Conservation (phyloP, 169 alveolate genomes). For the Perkinsus chesapeaki region DNA sequence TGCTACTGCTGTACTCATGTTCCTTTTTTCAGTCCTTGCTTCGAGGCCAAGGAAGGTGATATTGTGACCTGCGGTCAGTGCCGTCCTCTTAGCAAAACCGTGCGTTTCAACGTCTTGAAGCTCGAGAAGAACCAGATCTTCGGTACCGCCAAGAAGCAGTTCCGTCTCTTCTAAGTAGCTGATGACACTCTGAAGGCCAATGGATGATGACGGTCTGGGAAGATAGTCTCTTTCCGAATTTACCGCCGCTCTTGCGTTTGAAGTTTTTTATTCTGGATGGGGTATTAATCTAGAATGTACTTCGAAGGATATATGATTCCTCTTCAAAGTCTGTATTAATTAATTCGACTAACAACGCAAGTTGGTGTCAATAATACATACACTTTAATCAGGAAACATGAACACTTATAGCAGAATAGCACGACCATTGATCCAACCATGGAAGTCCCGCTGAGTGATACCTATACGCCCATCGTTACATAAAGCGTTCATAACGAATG, state of each 20-base stretch:
- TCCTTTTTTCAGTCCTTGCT: neutral
- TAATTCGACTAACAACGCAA: no score
- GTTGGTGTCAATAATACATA: neutral
- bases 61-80: slow-evolving; percentile 61
- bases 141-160: slow-evolving; percentile 97
- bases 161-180: slow-evolving; percentile 80
- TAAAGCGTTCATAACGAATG: neutral
- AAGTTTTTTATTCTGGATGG: no score
- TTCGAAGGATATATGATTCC: no score
- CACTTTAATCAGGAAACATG: neutral
- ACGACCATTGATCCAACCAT: neutral
- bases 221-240: neutral
- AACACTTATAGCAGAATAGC: neutral
- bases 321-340: no score
- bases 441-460: neutral
- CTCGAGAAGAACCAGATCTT: slow-evolving; percentile 94
- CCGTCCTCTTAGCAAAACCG: slow-evolving; percentile 98
- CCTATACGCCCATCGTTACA: neutral
- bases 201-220: neutral
- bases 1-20: neutral
- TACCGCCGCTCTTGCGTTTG: neutral
- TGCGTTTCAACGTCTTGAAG: slow-evolving; percentile 95
- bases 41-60: slow-evolving; percentile 46
- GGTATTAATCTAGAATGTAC: no score
- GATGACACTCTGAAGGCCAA: slow-evolving; percentile 5